These are phyloP conservation scores for Aegilops umbellulata DNA, from an alignment of 176 grass and related monocot species.

Conservation along the genomic window DNA sequence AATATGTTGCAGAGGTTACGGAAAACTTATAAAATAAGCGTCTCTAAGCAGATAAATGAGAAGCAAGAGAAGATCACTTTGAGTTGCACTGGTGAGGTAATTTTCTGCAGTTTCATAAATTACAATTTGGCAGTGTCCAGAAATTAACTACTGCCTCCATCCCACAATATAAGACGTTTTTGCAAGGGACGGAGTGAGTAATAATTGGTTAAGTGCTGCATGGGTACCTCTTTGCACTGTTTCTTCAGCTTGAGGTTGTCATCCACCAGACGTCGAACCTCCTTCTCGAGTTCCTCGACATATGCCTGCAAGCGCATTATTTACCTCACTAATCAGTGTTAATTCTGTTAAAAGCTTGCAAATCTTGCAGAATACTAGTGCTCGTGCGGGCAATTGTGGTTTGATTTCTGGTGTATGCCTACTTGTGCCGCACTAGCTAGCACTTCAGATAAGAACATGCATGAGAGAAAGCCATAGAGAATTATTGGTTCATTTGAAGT, in stretches of 20 bases:
- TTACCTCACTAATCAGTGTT: not conserved
- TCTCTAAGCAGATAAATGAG: not conserved
- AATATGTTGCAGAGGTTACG: not conserved
- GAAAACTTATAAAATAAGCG: not conserved
- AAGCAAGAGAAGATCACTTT: no score
- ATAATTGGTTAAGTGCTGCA: not conserved
- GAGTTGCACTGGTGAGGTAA: no score
- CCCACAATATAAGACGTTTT: no score
- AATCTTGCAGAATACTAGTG: not conserved
- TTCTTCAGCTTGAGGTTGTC: conserved; percentile 57
- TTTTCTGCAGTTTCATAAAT: not conserved
- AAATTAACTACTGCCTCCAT: not conserved
- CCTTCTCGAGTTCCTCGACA: conserved; percentile 51
- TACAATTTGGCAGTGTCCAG: not conserved
- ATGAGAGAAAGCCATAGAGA: not conserved
- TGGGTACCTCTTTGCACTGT: conserved; percentile 55
- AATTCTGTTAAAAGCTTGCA: not conserved
- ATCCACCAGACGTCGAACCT: conserved; percentile 48
- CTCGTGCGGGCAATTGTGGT: not conserved
- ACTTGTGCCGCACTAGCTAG: not conserved
- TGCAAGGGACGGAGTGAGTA: no score
- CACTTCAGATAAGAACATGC: not conserved
- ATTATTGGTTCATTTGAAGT: not conserved
- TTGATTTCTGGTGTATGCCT: not conserved
- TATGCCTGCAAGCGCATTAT: conserved; percentile 36